A percentile compares a stretch with the other conserved stretches of the same genome.
Evolutionary conservation across 1,284 basidiomycete genomes (phyloP).

Genomic region (Cutaneotrichosporon arboriforme): DNA sequence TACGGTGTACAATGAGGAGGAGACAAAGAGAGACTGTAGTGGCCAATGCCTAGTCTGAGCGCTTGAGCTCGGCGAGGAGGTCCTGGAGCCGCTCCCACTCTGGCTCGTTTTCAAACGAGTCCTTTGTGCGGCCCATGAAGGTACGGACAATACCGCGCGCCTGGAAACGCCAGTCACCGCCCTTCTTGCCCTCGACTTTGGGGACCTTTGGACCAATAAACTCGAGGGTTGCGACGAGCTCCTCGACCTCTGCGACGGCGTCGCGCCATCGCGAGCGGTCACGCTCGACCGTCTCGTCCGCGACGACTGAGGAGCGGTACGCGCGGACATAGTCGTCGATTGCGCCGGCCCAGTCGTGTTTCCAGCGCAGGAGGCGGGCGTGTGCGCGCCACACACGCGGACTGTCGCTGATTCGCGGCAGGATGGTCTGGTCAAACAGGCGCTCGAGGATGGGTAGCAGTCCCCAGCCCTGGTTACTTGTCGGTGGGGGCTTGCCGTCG

Average conservation of each 20-base stretch:
- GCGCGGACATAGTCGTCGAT: conserved; percentile 75
- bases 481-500: conserved; percentile 27
- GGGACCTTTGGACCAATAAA: conserved; percentile 69
- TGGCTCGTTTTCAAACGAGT: conserved; percentile 71
- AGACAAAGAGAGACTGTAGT: too few species aligned
- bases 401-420: conserved; percentile 66
- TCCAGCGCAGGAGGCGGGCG: conserved; percentile 69
- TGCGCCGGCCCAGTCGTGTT: conserved; percentile 66
- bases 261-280: conserved; percentile 63
- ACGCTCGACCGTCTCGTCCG: conserved; percentile 60
- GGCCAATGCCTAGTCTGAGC: conserved; percentile 16
- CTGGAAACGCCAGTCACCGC: conserved; percentile 70
- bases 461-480: conserved; percentile 64
- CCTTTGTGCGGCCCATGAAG: conserved; percentile 66
- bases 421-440: conserved; percentile 69
- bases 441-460: conserved; percentile 57
- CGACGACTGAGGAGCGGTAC: conserved; percentile 68
- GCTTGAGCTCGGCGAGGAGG: conserved; percentile 50
- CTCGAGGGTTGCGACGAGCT: conserved; percentile 72
- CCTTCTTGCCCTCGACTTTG: conserved; percentile 49
- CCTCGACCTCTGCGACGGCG: conserved; percentile 70
- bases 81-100: conserved; percentile 70
- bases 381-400: conserved; percentile 73
- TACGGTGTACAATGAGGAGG: neutral
- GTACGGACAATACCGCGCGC: conserved; percentile 79